A percentile compares a stretch with the other conserved stretches of the same genome.
Conservation (phyloP, 805 yeast species). For the Ogataea pini region DNA sequence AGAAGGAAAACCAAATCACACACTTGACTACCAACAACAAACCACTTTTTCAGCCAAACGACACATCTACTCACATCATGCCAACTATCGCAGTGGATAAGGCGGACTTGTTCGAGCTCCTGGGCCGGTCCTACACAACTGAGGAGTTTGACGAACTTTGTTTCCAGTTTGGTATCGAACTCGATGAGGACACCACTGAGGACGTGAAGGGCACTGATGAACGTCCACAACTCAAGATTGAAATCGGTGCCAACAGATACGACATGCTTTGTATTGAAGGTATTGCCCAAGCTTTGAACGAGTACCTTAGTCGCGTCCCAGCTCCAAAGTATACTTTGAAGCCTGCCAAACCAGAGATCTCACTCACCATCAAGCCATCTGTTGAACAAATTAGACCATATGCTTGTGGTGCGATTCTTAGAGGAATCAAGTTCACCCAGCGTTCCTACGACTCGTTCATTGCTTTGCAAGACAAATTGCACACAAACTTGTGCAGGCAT, state of each 20-base stretch:
- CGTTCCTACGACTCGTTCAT: constrained; percentile 92
- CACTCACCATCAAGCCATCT: constrained; percentile 73
- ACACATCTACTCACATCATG: constrained; percentile 49
- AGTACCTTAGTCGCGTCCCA: constrained; percentile 69
- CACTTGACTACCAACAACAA: background rate
- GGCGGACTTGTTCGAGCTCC: constrained; percentile 80
- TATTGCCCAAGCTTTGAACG: constrained; percentile 91
- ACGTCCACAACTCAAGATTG: constrained; percentile 96
- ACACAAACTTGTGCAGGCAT: constrained; percentile 92
- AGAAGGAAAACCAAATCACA: background rate
- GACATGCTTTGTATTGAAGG: constrained; percentile 99
- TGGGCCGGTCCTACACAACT: constrained; percentile 71
- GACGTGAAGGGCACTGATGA: constrained; percentile 69
- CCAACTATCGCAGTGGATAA: constrained; percentile 97
- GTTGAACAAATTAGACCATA: constrained; percentile 81
- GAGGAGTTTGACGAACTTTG: constrained; percentile 96
- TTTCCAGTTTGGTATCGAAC: constrained; percentile 95
- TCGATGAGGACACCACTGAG: constrained; percentile 95
- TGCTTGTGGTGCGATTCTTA: constrained; percentile 92
- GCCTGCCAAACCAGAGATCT: constrained; percentile 58
- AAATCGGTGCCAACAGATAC: constrained; percentile 97
- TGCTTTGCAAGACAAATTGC: constrained; percentile 93
- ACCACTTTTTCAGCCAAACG: background rate
- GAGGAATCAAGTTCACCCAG: constrained; percentile 78
- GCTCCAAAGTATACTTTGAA: constrained; percentile 69